These are phyloP conservation scores for Ogataea nitratoaversa DNA, from an alignment of 805 yeast species.

Conservation along the genomic window DNA sequence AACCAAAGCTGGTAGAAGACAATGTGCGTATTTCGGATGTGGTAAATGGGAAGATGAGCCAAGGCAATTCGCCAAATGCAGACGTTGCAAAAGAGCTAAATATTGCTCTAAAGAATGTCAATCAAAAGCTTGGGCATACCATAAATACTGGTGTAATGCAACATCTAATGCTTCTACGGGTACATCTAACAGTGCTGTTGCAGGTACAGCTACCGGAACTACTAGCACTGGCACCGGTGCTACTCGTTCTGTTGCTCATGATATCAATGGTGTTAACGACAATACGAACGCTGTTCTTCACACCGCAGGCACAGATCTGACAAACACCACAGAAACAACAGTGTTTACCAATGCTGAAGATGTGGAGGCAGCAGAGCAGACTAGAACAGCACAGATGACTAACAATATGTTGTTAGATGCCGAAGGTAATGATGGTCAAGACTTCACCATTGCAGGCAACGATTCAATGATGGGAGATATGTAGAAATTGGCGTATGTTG, in stretches of 20 bases:
- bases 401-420: not conserved
- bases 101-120: constrained; percentile 94
- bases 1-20: constrained; percentile 80
- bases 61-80: constrained; percentile 89
- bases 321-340: not conserved
- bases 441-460: not conserved
- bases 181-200: too few species aligned
- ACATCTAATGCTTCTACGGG: constrained; percentile 13
- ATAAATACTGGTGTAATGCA: constrained; percentile 85
- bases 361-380: not conserved
- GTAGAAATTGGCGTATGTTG: too few species aligned
- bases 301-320: not conserved
- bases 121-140: constrained; percentile 86
- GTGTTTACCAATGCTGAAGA: not conserved
- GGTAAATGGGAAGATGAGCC: constrained; percentile 93
- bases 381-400: not conserved
- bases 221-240: not conserved
- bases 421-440: not conserved
- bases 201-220: not conserved
- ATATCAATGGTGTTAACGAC: not conserved
- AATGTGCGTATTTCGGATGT: constrained; percentile 90
- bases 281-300: not conserved
- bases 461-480: not conserved
- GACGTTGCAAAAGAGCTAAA: constrained; percentile 91
- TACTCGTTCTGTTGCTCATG: too few species aligned